Percentiles rank a stretch among this genome's conserved stretches.
Conservation (phyloP, 169 alveolate species). For the Cryptosporidium sp. region DNA sequence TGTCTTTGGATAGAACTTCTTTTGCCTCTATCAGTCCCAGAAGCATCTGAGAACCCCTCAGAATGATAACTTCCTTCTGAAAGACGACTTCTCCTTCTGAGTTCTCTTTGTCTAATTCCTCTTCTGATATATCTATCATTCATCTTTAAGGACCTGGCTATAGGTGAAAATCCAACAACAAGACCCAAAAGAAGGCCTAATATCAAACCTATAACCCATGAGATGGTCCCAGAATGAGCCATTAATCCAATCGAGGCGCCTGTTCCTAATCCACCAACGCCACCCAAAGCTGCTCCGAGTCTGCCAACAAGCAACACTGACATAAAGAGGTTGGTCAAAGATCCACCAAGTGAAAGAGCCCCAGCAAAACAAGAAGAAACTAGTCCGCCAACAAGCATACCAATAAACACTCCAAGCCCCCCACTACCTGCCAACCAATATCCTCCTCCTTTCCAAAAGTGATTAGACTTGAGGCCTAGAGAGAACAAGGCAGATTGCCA, state of each 20-base stretch:
- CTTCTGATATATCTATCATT: slow-evolving; percentile 79
- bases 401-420: slow-evolving; percentile 68
- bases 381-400: slow-evolving; percentile 79
- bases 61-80: slow-evolving; percentile 54
- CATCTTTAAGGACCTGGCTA: slow-evolving; percentile 79
- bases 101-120: slow-evolving; percentile 77
- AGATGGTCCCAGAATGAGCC: slow-evolving; percentile 75
- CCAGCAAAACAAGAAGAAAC: slow-evolving; percentile 78
- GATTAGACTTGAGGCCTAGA: slow-evolving; percentile 77
- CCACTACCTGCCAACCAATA: slow-evolving; percentile 79
- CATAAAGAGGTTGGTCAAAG: slow-evolving; percentile 74
- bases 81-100: slow-evolving; percentile 75
- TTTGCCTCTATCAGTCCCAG: slow-evolving; percentile 66
- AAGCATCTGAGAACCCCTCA: slow-evolving; percentile 60
- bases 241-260: slow-evolving; percentile 64
- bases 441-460: slow-evolving; percentile 81
- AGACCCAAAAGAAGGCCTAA: slow-evolving; percentile 78
- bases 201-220: slow-evolving; percentile 74
- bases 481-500: slow-evolving; percentile 74
- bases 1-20: slow-evolving; percentile 25
- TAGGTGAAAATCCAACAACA: slow-evolving; percentile 78
- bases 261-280: slow-evolving; percentile 69
- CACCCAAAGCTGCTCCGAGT: slow-evolving; percentile 73
- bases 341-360: slow-evolving; percentile 78
- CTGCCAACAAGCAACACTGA: slow-evolving; percentile 77